phyloP scores from a whole-genome alignment of 2,329 filamentous ascomycete genomes.

The Cercospora berteroae region DNA sequence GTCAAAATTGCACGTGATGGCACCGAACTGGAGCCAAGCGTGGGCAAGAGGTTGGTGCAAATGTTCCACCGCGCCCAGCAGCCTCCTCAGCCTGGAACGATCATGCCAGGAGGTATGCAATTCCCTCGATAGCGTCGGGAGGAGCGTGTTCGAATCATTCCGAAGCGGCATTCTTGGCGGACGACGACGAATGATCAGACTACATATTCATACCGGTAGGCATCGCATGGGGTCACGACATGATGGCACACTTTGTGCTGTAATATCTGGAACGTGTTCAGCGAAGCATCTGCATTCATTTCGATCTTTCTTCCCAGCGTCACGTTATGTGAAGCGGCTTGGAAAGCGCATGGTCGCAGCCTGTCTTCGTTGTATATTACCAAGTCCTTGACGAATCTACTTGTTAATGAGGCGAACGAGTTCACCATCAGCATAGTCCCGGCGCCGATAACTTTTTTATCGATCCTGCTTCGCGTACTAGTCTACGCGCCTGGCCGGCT shows the following conservation, averaged over 20 bases:
- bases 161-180: background rate
- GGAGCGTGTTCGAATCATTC: background rate
- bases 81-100: slow-evolving; percentile 8
- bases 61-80: slow-evolving; percentile 57
- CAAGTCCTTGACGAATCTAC: no score
- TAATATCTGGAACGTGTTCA: background rate
- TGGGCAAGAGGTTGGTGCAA: slow-evolving; percentile 72
- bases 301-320: background rate
- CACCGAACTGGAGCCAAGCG: slow-evolving; percentile 81
- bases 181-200: background rate
- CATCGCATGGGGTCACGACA: background rate
- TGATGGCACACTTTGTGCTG: background rate
- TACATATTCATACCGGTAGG: background rate
- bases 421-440: background rate
- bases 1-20: slow-evolving; percentile 95
- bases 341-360: background rate
- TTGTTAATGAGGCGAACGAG: no score
- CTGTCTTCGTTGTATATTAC: background rate
- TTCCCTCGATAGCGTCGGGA: slow-evolving; percentile 6
- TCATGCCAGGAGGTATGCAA: slow-evolving; percentile 9
- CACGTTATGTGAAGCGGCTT: background rate
- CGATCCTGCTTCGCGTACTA: background rate
- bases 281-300: background rate
- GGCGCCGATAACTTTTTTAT: background rate
- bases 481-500: background rate